phyloP scores from a whole-genome alignment of 2,329 filamentous ascomycete genomes.

The Sclerotinia nivalis region DNA sequence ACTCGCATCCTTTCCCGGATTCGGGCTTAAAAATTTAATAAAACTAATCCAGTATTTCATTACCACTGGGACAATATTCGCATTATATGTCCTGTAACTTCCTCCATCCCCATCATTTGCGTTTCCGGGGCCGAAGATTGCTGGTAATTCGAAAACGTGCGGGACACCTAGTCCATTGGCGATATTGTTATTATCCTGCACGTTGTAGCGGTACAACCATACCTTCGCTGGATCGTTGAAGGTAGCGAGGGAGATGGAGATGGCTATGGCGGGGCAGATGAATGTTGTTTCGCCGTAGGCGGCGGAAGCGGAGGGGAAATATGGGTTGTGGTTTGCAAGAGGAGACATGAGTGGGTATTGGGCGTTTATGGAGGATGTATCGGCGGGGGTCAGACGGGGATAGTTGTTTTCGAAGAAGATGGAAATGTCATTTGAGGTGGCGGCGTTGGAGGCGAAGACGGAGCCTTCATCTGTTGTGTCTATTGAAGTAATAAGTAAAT shows the following conservation, averaged over 20 bases:
- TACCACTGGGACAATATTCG: slow-evolving; percentile 39
- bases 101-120: slow-evolving; percentile 39
- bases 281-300: slow-evolving; percentile 52
- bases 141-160: slow-evolving; percentile 43
- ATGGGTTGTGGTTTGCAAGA: slow-evolving; percentile 40
- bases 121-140: slow-evolving; percentile 44
- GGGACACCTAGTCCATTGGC: slow-evolving; percentile 43
- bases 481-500: slow-evolving; percentile 11
- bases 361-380: slow-evolving; percentile 39
- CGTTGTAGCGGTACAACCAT: slow-evolving; percentile 53
- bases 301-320: slow-evolving; percentile 46
- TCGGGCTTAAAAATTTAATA: slow-evolving; percentile 44
- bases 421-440: slow-evolving; percentile 40
- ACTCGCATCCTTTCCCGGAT: slow-evolving; percentile 39
- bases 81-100: slow-evolving; percentile 41
- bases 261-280: slow-evolving; percentile 48
- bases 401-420: slow-evolving; percentile 45
- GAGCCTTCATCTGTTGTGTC: slow-evolving; percentile 59
- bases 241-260: slow-evolving; percentile 41
- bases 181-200: slow-evolving; percentile 44
- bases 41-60: slow-evolving; percentile 51
- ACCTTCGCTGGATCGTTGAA: slow-evolving; percentile 41
- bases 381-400: slow-evolving; percentile 39
- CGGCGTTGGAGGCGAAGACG: slow-evolving; percentile 49
- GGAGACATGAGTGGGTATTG: slow-evolving; percentile 39